These are phyloP conservation scores for Posidonia oceanica DNA, from an alignment of 116 monocot genomes.

Conservation along the genomic window DNA sequence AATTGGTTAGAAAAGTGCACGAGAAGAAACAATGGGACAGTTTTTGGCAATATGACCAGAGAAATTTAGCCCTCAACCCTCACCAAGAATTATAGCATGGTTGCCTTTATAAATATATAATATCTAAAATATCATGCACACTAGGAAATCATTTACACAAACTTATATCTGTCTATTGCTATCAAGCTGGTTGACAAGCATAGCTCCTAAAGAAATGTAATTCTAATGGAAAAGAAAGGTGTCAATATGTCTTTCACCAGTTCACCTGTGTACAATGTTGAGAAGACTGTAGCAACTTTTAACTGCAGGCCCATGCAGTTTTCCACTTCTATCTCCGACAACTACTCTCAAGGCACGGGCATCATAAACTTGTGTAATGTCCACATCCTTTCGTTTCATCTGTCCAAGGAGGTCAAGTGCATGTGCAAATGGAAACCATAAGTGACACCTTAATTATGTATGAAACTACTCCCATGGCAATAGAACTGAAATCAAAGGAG, in stretches of 20 bases:
- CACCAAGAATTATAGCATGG: not conserved
- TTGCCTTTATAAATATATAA: not conserved
- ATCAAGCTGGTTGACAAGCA: not conserved
- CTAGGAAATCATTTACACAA: not conserved
- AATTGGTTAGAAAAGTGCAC: too few species aligned
- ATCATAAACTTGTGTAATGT: constrained; percentile 78
- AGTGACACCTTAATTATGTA: not conserved
- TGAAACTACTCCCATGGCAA: not conserved
- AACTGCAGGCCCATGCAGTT: constrained; percentile 83
- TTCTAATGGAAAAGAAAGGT: not conserved
- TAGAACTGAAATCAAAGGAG: not conserved
- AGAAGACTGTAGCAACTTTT: constrained; percentile 80
- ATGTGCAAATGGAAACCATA: constrained; percentile 1
- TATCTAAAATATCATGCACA: not conserved
- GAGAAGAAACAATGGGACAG: too few species aligned
- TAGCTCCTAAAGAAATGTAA: not conserved
- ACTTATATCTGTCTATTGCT: too few species aligned
- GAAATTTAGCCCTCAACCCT: too few species aligned
- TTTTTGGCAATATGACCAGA: too few species aligned
- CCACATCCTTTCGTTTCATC: constrained; percentile 85
- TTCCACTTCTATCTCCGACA: constrained; percentile 82
- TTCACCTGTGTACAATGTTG: constrained; percentile 86
- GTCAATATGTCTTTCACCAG: constrained; percentile 26
- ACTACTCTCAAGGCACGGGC: constrained; percentile 90
- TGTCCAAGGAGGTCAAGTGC: constrained; percentile 14